Conservation (phyloP, 2,329 filamentous ascomycete species). For the Aspergillus flavus region DNA sequence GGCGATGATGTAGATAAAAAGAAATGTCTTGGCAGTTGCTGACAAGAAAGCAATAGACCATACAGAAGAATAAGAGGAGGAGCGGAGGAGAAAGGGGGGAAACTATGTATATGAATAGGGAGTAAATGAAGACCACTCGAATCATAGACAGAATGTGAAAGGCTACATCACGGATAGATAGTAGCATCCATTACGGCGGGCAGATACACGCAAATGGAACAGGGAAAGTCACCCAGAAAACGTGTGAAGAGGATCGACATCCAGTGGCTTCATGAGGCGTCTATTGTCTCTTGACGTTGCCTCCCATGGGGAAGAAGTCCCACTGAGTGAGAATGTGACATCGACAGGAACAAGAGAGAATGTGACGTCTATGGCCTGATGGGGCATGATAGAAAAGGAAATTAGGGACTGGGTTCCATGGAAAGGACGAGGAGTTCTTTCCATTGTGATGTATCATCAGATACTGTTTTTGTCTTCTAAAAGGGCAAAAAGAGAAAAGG, state of each 20-base stretch:
- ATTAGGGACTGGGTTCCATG: neutral
- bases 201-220: neutral
- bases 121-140: neutral
- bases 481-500: neutral
- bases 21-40: conserved; percentile 14
- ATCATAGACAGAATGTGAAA: neutral
- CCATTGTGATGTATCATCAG: neutral
- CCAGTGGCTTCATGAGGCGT: conserved; percentile 4
- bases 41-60: conserved; percentile 26
- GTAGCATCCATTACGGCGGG: conserved; percentile 7
- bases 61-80: neutral
- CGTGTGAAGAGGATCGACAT: conserved; percentile 3
- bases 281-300: conserved; percentile 13
- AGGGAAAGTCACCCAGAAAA: neutral
- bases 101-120: neutral
- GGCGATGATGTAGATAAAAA: conserved; percentile 20
- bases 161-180: conserved; percentile 11
- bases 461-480: neutral
- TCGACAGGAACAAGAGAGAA: neutral
- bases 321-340: conserved; percentile 9
- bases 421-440: neutral
- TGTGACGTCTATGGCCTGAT: conserved; percentile 1
- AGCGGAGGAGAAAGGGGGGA: neutral
- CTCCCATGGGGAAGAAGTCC: conserved; percentile 1
- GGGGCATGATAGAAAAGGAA: neutral